These are phyloP conservation scores for Aspergillus sp. DNA, from an alignment of 2,329 filamentous ascomycete species.

Conservation along the genomic window DNA sequence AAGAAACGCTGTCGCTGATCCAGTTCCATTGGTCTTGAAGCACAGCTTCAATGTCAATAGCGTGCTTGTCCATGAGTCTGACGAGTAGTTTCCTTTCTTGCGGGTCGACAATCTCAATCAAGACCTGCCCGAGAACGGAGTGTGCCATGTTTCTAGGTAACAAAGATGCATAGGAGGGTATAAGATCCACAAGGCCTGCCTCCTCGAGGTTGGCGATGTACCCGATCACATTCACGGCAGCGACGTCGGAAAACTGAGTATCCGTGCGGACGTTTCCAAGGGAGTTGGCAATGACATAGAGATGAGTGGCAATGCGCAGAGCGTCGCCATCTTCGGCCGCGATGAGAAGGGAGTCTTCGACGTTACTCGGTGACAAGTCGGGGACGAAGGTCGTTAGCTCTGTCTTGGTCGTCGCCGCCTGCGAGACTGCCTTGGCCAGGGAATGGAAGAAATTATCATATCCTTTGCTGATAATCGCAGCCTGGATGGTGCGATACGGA, in stretches of 20 bases:
- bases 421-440: conserved; percentile 42
- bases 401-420: conserved; percentile 27
- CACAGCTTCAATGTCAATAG: conserved; percentile 71
- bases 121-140: conserved; percentile 70
- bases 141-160: conserved; percentile 65
- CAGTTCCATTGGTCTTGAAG: conserved; percentile 65
- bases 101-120: conserved; percentile 69
- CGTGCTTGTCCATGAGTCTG: conserved; percentile 70
- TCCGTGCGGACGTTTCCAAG: conserved; percentile 52
- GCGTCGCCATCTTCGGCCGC: conserved; percentile 54
- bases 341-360: conserved; percentile 50
- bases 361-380: conserved; percentile 47
- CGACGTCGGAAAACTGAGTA: conserved; percentile 63
- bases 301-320: conserved; percentile 67
- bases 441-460: conserved; percentile 43
- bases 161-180: conserved; percentile 85
- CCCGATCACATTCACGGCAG: conserved; percentile 62
- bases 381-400: conserved; percentile 35
- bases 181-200: conserved; percentile 70
- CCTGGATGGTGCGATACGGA: conserved; percentile 46
- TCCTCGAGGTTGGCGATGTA: conserved; percentile 80
- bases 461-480: conserved; percentile 42
- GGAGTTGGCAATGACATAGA: conserved; percentile 65
- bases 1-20: conserved; percentile 35
- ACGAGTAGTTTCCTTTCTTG: conserved; percentile 68